Base-by-base conservation (phyloP, 2,329 filamentous ascomycete species). In the Xylaria sp. region DNA sequence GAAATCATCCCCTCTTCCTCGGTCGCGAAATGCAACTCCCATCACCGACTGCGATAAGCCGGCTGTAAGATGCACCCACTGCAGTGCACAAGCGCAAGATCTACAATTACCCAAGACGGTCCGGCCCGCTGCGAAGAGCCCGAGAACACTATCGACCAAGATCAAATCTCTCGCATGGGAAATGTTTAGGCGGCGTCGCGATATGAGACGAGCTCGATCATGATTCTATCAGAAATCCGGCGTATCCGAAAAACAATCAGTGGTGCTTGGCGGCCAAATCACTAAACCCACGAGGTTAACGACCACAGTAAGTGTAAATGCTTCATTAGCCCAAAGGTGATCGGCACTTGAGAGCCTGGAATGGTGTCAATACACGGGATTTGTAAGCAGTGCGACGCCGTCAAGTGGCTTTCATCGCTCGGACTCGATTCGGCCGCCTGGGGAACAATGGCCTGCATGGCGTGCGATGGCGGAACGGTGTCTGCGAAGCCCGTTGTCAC, bases 1-100 rank as follows among this genome's bases (percentile, higher is more conserved):
- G 31, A 61, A 40, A 19, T n/a, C n/a, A n/a, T 61, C 64, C 12
- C 57, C 61, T 0, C 53, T 60, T 37, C 61, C 53, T 25, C 43
- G 54, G 43, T 38, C 52, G 9, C 50, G 54, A 50, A 64, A 61
- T 11, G 33, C 19, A 4, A 64, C 49, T 19, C 46, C 57, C 19
- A 40, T 60, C 28, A 40, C 59, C 28, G 60, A 60, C 7, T 21
- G 15, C 50, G 49, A 64, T 33, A 59, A 35, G 15, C 37, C 33
- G 17, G 23, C 42, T 9, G 21, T 54, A 33, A 47, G 52, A 46
- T 54, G 33, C 11, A 45, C 49, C 35, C 35, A 38, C 15, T 38
- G 38, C 9, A 54, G 19, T 23, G 15, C 17, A 7, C 53, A 61
- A 25, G 31, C 25, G 25, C 50, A 47, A 45, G 55, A 43, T 9